These are phyloP conservation scores for Rhynchosporium graminicola DNA, from an alignment of 2,329 filamentous ascomycete species.

Conservation along the genomic window DNA sequence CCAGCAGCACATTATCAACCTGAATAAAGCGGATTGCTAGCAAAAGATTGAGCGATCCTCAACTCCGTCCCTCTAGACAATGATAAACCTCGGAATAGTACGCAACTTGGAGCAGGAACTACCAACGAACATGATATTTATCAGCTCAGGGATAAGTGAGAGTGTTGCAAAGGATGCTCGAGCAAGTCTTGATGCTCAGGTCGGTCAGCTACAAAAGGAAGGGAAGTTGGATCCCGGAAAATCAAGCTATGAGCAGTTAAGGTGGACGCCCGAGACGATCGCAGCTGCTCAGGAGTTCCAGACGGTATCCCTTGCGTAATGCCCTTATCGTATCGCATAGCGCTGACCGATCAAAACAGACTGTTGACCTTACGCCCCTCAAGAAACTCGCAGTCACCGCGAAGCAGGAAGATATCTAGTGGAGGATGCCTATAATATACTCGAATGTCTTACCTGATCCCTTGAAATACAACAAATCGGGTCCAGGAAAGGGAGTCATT, in stretches of 20 bases:
- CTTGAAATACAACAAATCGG: slow-evolving; percentile 14
- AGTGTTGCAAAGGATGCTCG: slow-evolving; percentile 13
- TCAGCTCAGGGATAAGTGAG: not conserved
- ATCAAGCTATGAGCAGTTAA: slow-evolving; percentile 3
- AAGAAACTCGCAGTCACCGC: slow-evolving; percentile 3
- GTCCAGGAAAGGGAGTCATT: slow-evolving; percentile 14
- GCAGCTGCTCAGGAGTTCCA: slow-evolving; percentile 7
- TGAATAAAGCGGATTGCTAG: not conserved
- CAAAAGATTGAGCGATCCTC: not conserved
- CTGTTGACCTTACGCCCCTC: slow-evolving; percentile 12
- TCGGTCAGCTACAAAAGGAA: slow-evolving; percentile 2
- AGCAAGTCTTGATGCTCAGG: slow-evolving; percentile 11
- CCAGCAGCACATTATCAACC: slow-evolving; percentile 1
- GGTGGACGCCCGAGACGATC: slow-evolving; percentile 10
- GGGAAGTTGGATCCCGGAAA: slow-evolving; percentile 10
- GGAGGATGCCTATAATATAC: slow-evolving; percentile 20
- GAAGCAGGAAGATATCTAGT: slow-evolving; percentile 5
- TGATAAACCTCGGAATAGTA: slow-evolving; percentile 7
- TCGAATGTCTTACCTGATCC: slow-evolving; percentile 23
- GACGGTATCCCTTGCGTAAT: slow-evolving; percentile 1
- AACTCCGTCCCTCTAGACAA: slow-evolving; percentile 1
- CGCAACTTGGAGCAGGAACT: not conserved
- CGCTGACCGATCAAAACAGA: slow-evolving; percentile 7
- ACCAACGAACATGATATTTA: slow-evolving; percentile 12
- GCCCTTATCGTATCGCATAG: not conserved